These are phyloP conservation scores for Camelina laxa DNA, from an alignment of 345 rosid species.

Conservation along the genomic window DNA sequence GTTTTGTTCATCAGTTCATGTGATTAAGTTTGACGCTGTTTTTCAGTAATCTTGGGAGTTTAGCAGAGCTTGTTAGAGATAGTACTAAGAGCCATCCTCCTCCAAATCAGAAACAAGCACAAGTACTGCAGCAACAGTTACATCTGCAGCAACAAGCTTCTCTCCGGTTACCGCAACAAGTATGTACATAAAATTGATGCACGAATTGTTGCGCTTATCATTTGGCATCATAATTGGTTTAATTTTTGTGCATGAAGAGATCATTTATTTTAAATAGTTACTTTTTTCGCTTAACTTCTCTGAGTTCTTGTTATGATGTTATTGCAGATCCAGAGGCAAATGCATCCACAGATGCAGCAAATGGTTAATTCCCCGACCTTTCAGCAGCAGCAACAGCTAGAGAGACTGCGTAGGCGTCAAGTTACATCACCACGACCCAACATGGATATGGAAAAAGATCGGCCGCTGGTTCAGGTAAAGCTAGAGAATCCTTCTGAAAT, in stretches of 20 bases:
- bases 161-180: slow-evolving; percentile 74
- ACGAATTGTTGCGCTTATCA: slow-evolving; percentile 7
- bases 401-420: slow-evolving; percentile 67
- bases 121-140: slow-evolving; percentile 67
- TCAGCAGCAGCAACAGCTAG: slow-evolving; percentile 70
- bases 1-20: slow-evolving; percentile 2
- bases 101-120: slow-evolving; percentile 67
- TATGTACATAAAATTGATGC: slow-evolving; percentile 42
- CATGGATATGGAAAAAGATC: slow-evolving; percentile 76
- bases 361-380: slow-evolving; percentile 60
- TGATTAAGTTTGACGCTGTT: slow-evolving; percentile 24
- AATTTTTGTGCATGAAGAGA: background rate
- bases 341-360: slow-evolving; percentile 82
- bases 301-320: slow-evolving; percentile 20
- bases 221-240: background rate
- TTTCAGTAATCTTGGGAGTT: slow-evolving; percentile 62
- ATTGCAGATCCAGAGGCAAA: slow-evolving; percentile 69
- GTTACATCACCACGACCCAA: slow-evolving; percentile 59
- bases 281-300: slow-evolving; percentile 1
- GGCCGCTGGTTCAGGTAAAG: slow-evolving; percentile 80
- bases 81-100: slow-evolving; percentile 56
- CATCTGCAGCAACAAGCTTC: slow-evolving; percentile 72
- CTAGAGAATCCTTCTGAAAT: slow-evolving; percentile 70
- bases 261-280: background rate
- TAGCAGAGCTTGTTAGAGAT: slow-evolving; percentile 84